phyloP scores from a whole-genome alignment of 1,139 yeast genomes.

The Zhuliangozyma blackwelliae region DNA sequence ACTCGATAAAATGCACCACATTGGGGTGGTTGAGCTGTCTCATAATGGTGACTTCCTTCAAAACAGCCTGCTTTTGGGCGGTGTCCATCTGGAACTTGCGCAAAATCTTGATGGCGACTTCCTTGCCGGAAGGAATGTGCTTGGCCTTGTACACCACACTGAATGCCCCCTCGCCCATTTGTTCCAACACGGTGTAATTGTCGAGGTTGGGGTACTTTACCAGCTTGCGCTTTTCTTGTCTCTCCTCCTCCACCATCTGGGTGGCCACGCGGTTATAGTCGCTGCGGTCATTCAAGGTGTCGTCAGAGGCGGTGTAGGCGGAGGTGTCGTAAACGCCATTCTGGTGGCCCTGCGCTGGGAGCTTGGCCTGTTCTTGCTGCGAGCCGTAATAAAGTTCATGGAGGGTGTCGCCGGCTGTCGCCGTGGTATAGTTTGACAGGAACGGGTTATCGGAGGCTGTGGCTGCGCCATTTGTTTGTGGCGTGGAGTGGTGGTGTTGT shows the following conservation, averaged over 20 bases:
- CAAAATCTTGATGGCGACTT: conserved; percentile 67
- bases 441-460: not conserved
- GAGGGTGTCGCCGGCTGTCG: conserved; percentile 1
- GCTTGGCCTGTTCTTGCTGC: conserved; percentile 11
- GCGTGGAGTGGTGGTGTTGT: not conserved
- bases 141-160: conserved; percentile 79
- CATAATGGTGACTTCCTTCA: conserved; percentile 59
- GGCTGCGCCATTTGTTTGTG: not conserved
- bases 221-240: conserved; percentile 29
- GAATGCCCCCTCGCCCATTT: conserved; percentile 92
- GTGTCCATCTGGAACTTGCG: conserved; percentile 53
- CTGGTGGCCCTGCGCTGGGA: conserved; percentile 1
- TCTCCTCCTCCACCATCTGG: conserved; percentile 63
- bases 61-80: conserved; percentile 49
- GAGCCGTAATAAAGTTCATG: conserved; percentile 5
- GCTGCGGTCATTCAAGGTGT: conserved; percentile 8
- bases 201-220: conserved; percentile 42
- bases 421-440: conserved; percentile 3
- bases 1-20: conserved; percentile 44
- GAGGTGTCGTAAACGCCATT: conserved; percentile 8
- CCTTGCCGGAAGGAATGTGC: conserved; percentile 36
- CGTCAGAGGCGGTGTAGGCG: conserved; percentile 4
- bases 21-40: conserved; percentile 49
- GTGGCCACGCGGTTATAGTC: conserved; percentile 50
- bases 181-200: conserved; percentile 54